Percentiles rank a stretch among this genome's conserved stretches.
Evolutionary conservation across 805 yeast genomes (phyloP).

Genomic region (Candida nanaspora): DNA sequence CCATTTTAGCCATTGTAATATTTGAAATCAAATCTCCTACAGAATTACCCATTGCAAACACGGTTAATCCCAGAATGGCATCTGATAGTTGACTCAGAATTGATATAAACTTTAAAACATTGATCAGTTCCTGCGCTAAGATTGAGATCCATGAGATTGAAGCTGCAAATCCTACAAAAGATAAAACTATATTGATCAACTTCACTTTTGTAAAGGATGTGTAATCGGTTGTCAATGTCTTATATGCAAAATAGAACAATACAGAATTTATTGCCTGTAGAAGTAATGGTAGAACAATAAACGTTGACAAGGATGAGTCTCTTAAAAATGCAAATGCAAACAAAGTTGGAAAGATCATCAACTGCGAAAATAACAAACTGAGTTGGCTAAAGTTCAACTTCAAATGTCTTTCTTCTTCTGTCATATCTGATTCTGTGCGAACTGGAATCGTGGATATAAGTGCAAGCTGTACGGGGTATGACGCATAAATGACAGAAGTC

Average conservation of each 20-base stretch:
- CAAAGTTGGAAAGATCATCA: neutral
- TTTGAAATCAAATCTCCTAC: conserved; percentile 86
- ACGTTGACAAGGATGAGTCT: neutral
- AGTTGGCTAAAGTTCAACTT: neutral
- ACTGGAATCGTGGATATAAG: neutral
- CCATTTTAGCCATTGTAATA: conserved; percentile 69
- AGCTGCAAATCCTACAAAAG: conserved; percentile 55
- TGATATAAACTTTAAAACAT: conserved; percentile 54
- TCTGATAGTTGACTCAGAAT: conserved; percentile 57
- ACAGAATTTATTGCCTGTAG: neutral
- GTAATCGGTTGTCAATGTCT: neutral
- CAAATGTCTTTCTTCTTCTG: neutral
- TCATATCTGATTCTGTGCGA: neutral
- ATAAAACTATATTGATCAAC: conserved; percentile 9
- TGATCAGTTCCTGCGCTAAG: conserved; percentile 66
- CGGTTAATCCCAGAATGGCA: conserved; percentile 77
- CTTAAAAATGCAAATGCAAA: neutral
- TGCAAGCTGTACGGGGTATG: neutral
- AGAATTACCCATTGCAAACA: conserved; percentile 90
- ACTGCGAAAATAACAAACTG: neutral
- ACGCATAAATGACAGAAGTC: neutral
- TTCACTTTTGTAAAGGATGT: neutral
- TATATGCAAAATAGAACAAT: neutral
- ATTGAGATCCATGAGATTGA: conserved; percentile 64
- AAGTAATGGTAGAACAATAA: neutral